phyloP scores from a whole-genome alignment of 1,139 yeast genomes.

The Magnusiomyces starmeri region DNA sequence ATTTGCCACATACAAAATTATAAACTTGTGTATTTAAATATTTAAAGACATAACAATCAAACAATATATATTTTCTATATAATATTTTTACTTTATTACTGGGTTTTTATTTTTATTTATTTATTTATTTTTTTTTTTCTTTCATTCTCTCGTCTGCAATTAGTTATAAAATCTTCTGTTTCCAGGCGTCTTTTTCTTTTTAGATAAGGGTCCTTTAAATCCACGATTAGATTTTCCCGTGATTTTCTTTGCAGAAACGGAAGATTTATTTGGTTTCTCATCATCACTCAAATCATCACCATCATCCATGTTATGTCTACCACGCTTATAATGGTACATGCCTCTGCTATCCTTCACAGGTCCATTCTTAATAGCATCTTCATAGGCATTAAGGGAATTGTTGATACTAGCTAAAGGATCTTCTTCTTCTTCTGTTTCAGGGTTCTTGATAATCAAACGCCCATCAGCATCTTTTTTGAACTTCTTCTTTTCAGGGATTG shows the following conservation, averaged over 20 bases:
- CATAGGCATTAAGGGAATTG: constrained; percentile 79
- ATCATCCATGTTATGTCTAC: constrained; percentile 48
- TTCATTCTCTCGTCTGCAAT: too few relatives aligned
- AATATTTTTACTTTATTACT: background rate
- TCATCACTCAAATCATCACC: constrained; percentile 34
- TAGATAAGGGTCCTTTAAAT: background rate
- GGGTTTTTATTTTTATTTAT: too few relatives aligned
- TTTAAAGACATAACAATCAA: background rate
- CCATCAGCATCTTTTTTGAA: constrained; percentile 45
- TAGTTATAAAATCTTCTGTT: constrained; percentile 7
- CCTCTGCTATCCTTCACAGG: constrained; percentile 91
- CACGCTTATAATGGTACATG: constrained; percentile 72
- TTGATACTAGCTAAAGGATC: constrained; percentile 48
- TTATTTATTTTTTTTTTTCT: too few relatives aligned
- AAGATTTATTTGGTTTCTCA: background rate
- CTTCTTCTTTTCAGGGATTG: constrained; percentile 39
- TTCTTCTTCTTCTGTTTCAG: constrained; percentile 32
- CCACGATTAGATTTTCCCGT: constrained; percentile 4
- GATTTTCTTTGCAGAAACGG: background rate
- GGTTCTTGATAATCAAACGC: constrained; percentile 32
- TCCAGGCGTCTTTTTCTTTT: constrained; percentile 2
- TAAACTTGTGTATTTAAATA: background rate
- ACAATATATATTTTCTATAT: too few relatives aligned
- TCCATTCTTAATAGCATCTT: constrained; percentile 87
- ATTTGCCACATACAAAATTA: background rate